Evolutionary conservation across 2,329 filamentous ascomycete genomes (phyloP), one percentile per base, ranked within the genome.

Genomic region (Ophiostoma piceae): DNA sequence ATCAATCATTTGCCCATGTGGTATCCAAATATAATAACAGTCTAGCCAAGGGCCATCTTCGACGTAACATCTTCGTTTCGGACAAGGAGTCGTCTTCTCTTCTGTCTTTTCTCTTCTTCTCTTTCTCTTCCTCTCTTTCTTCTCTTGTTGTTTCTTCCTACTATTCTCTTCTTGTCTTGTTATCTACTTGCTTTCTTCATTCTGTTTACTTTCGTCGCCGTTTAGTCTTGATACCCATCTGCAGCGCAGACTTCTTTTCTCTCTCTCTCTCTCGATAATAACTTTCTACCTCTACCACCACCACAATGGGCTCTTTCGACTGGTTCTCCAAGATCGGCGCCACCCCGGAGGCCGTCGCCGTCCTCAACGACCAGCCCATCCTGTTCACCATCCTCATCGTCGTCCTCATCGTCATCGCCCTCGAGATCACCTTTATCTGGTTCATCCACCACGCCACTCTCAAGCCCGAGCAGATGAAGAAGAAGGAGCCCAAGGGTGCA

Each of bases 391-490:
- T 84, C 72, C 83, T 88, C 71, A 73, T 88, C 73, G 77, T 86
- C 76, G 84, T 85, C 71, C 79, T 88, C 70, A 75, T 85, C 75
- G 79, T 78, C 71, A 74, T 87, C 67, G 80, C 80, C 71, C 75
- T 83, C 9, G 79, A 87, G 74, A 77, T 76, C 70, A 74, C 80
- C 11, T 77, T 87, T 67, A 77, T 85, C 69, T 87, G 83, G 83
- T 87, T 82, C 78, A 88, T 88, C 75, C 84, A 87, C 78, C 83
- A 80, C 75, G 85, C 84, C 71, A 88, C 86, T 26, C 72, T 86
- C 79, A 88, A 88, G 79, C 85, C 85, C 19, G 84, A 86, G 75
- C 86, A 88, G 77, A 84, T 80, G 76, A 85, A 84, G 77, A 83
- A 85, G 78, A 26, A 57, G 29, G 19, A 39, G 1, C 26, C 60